Conservation (phyloP, 2,329 filamentous ascomycete genomes). For the Monosporascus sp. region DNA sequence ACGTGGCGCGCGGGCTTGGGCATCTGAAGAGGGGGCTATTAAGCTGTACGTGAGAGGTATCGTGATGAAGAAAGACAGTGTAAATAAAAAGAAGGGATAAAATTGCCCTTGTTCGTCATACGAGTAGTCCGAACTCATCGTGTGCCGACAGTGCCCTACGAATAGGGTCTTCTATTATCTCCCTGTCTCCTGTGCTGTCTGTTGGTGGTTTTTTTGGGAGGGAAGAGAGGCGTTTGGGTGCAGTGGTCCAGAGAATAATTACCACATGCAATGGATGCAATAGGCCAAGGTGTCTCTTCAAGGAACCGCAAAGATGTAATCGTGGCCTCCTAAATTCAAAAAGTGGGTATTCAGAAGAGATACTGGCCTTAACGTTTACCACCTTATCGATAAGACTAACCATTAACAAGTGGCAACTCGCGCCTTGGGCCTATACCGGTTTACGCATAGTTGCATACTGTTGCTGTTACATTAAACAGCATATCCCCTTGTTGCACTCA, state of each 20-base stretch:
- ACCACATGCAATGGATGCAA: neutral
- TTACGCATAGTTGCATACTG: no score
- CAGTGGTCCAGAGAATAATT: no score
- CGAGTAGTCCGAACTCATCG: constrained; percentile 91
- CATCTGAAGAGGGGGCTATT: constrained; percentile 69
- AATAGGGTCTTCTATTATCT: constrained; percentile 20
- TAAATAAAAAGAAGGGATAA: constrained; percentile 98
- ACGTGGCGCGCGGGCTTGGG: constrained; percentile 74
- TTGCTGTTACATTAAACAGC: no score
- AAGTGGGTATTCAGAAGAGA: neutral
- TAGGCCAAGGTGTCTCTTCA: constrained; percentile 2
- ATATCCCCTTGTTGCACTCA: no score
- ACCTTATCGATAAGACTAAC: no score
- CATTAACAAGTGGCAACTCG: no score
- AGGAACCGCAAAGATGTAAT: constrained; percentile 1
- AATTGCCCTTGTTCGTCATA: constrained; percentile 98
- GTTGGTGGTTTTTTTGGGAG: neutral
- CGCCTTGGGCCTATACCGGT: no score
- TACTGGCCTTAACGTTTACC: no score
- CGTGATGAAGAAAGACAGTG: constrained; percentile 80
- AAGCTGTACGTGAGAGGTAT: constrained; percentile 86
- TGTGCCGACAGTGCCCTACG: constrained; percentile 33
- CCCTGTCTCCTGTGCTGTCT: constrained; percentile 1
- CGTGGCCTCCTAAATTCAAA: constrained; percentile 2
- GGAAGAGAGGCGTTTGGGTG: no score